These are phyloP conservation scores for Pittosporum tobira DNA, from an alignment of 129 eudicot species.

Conservation along the genomic window DNA sequence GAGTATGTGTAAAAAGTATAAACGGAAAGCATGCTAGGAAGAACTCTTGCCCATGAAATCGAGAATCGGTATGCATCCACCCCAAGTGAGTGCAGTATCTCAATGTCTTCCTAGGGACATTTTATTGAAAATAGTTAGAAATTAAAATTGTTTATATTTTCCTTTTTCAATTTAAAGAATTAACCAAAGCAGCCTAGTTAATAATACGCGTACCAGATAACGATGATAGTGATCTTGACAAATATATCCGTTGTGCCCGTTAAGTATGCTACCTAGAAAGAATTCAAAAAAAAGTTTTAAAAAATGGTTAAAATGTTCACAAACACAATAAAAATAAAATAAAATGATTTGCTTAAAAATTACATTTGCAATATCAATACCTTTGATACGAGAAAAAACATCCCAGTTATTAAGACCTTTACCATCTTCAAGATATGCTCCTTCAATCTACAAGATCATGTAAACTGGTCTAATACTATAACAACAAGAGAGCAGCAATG, in stretches of 20 bases:
- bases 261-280: too few species aligned
- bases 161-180: not conserved
- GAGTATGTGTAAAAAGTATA: too few species aligned
- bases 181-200: too few species aligned
- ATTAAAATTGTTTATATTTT: too few species aligned
- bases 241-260: slow-evolving; percentile 52
- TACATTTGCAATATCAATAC: too few species aligned
- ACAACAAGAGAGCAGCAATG: not conserved
- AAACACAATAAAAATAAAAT: too few species aligned
- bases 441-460: slow-evolving; percentile 62
- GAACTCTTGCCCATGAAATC: too few species aligned
- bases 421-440: slow-evolving; percentile 77
- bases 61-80: slow-evolving; percentile 63
- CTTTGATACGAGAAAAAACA: slow-evolving; percentile 35
- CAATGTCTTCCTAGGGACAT: slow-evolving; percentile 55
- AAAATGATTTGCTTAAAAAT: too few species aligned
- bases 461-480: not conserved
- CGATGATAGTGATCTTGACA: slow-evolving; percentile 76
- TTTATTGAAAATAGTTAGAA: too few species aligned
- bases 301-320: too few species aligned
- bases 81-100: slow-evolving; percentile 51
- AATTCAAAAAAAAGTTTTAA: too few species aligned
- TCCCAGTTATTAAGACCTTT: slow-evolving; percentile 75
- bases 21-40: slow-evolving; percentile 56
- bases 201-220: slow-evolving; percentile 62